Base-by-base conservation (phyloP, 441 rosid genomes). In the Macaranga tanarius region DNA sequence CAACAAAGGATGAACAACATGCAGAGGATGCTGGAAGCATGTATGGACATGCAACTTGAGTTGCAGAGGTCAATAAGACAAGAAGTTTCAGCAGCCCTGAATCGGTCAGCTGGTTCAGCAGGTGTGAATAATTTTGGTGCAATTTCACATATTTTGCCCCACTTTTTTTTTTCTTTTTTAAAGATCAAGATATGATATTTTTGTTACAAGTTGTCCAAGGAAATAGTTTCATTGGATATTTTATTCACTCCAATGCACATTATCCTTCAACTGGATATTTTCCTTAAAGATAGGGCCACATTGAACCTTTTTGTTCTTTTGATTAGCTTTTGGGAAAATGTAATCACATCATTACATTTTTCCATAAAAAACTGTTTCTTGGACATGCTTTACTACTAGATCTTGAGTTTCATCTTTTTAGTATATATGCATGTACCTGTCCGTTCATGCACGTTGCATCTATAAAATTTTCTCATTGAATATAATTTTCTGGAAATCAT, bases 31-130 rank as follows among this genome's bases (percentile, higher is more conserved):
- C 79, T 95, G 69, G 97, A 87, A 84, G 84, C 97, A 59, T 95
- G 99, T 82, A 95, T 92, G 97, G 96, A 95, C 75, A 95, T 95
- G 97, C 99, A 95, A 80, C 93, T 90, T 25, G 97, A 95, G 86
- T 73, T 95, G 84, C 97, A 92, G 77, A 85, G 94, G 71, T 90
- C 97, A 63, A 89, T 95, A 73, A 88, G 90, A 79, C 97, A 92
- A 72, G 97, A 95, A 81, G 91, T 92, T 66, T 95, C 96, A 17
- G 91, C 96, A 8, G 97, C 99, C 1, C 83, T 95, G 79, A 89
- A 91, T 77, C 87, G 91, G 12, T 76, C 97, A 19, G 75, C 77
- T 8, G 83, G 75, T 72, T 69, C 84, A 62, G 72, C 85, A 88
- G 99, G 97, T 95, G 70, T 48, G 74, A 28, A 28, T 31, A 34